phyloP scores from a whole-genome alignment of 2,329 filamentous ascomycete genomes.

The Keithomyces neogunnii region DNA sequence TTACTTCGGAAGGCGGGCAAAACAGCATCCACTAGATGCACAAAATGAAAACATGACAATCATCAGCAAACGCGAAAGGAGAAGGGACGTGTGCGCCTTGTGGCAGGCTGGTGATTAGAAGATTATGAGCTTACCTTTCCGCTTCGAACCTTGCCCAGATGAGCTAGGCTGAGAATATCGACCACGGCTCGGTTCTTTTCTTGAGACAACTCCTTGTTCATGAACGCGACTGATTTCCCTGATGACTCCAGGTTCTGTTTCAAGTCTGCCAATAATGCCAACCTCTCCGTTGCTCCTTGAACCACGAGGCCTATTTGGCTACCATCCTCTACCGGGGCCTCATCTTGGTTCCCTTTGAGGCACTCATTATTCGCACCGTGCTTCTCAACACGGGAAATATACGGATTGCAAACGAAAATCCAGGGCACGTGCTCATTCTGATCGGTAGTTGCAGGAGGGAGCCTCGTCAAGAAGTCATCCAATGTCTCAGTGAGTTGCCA shows the following conservation, averaged over 20 bases:
- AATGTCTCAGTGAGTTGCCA: constrained; percentile 59
- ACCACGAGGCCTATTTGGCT: constrained; percentile 40
- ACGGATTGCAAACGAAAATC: constrained; percentile 67
- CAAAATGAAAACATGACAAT: neutral
- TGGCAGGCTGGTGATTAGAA: neutral
- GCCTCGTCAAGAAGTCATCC: constrained; percentile 55
- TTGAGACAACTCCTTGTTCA: constrained; percentile 39
- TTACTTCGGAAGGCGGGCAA: constrained; percentile 41
- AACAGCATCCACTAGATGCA: constrained; percentile 65
- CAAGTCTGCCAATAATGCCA: constrained; percentile 37
- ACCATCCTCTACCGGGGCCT: constrained; percentile 36
- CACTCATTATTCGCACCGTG: constrained; percentile 23
- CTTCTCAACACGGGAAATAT: constrained; percentile 30
- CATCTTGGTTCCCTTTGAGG: constrained; percentile 38
- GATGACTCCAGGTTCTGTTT: constrained; percentile 36
- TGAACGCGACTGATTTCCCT: constrained; percentile 23
- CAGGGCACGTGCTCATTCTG: constrained; percentile 42
- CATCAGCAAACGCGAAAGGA: neutral
- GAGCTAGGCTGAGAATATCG: constrained; percentile 54
- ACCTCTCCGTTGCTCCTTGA: constrained; percentile 41
- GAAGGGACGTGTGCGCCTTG: neutral
- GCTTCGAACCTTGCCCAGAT: constrained; percentile 44
- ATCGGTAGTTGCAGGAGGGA: constrained; percentile 58
- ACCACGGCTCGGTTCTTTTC: constrained; percentile 39
- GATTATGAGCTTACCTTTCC: constrained; percentile 49